Percentiles rank a stretch among this genome's conserved stretches.
Conservation (phyloP, 2,329 filamentous ascomycete genomes). For the Apiospora rasikravindrae region DNA sequence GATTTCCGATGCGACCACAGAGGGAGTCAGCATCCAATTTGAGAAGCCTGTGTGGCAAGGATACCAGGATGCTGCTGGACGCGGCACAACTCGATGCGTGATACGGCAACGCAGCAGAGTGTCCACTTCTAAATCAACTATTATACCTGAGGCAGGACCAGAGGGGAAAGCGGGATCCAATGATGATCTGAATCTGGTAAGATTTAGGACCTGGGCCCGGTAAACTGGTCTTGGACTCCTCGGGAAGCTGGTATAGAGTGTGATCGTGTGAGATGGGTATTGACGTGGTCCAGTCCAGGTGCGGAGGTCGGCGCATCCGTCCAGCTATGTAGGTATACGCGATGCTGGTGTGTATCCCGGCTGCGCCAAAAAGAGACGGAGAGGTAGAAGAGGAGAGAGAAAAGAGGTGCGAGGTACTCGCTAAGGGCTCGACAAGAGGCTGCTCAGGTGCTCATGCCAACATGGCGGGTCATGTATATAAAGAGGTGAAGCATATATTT, state of each 20-base stretch:
- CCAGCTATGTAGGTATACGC: background rate
- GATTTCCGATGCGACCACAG: constrained; percentile 29
- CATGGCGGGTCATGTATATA: background rate
- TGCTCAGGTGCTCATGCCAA: background rate
- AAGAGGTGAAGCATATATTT: constrained; percentile 11
- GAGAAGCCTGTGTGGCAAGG: constrained; percentile 32
- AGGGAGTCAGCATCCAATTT: constrained; percentile 32
- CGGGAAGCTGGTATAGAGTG: constrained; percentile 9
- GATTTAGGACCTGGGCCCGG: constrained; percentile 29
- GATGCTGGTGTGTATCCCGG: background rate
- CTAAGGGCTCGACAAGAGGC: background rate
- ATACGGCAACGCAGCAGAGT: constrained; percentile 32
- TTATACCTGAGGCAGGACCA: constrained; percentile 30
- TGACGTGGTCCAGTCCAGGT: constrained; percentile 4
- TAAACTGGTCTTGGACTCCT: constrained; percentile 20
- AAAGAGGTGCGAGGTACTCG: background rate
- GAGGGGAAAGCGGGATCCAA: constrained; percentile 28
- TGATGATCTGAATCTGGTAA: constrained; percentile 31
- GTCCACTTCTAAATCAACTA: constrained; percentile 31
- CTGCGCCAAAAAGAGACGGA: background rate
- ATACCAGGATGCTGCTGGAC: constrained; percentile 30
- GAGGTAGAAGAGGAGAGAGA: background rate
- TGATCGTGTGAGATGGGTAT: constrained; percentile 1
- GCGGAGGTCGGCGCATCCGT: background rate
- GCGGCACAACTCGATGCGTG: constrained; percentile 30